Evolutionary conservation across 257 asterid species (phyloP).

Genomic region (Solanum ahanhuiri): DNA sequence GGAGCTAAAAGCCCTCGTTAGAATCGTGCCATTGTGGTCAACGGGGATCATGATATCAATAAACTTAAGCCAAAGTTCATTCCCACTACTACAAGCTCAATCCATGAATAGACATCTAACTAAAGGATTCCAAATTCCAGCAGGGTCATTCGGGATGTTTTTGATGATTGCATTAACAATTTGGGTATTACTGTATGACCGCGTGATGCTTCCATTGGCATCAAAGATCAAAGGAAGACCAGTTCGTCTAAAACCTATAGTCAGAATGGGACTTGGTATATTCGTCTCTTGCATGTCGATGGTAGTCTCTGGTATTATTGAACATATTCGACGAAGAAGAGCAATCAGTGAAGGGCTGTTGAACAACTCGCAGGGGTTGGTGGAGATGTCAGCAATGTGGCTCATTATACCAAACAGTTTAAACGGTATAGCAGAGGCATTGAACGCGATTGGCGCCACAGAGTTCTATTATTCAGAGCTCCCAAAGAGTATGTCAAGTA

Average conservation of each 20-base stretch:
- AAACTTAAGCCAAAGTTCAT: too few species aligned
- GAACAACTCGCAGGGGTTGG: slow-evolving; percentile 22
- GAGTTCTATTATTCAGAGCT: slow-evolving; percentile 62
- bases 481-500: slow-evolving; percentile 55
- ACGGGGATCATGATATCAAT: too few species aligned
- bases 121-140: background rate
- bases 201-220: slow-evolving; percentile 39
- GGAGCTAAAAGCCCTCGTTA: too few species aligned
- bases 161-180: slow-evolving; percentile 20
- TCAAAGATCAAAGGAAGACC: slow-evolving; percentile 35
- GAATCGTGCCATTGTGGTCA: too few species aligned
- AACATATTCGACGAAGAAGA: slow-evolving; percentile 27
- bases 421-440: slow-evolving; percentile 55
- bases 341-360: slow-evolving; percentile 37
- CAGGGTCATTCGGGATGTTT: slow-evolving; percentile 1
- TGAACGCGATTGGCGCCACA: slow-evolving; percentile 36
- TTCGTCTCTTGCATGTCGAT: slow-evolving; percentile 36
- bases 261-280: slow-evolving; percentile 55
- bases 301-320: slow-evolving; percentile 37
- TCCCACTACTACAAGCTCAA: too few species aligned
- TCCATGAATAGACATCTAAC: background rate
- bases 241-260: slow-evolving; percentile 23
- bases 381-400: slow-evolving; percentile 64
- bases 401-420: slow-evolving; percentile 39
- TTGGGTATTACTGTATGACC: slow-evolving; percentile 51